Conservation (phyloP, 345 rosid genomes). For the Acer yangbiense region DNA sequence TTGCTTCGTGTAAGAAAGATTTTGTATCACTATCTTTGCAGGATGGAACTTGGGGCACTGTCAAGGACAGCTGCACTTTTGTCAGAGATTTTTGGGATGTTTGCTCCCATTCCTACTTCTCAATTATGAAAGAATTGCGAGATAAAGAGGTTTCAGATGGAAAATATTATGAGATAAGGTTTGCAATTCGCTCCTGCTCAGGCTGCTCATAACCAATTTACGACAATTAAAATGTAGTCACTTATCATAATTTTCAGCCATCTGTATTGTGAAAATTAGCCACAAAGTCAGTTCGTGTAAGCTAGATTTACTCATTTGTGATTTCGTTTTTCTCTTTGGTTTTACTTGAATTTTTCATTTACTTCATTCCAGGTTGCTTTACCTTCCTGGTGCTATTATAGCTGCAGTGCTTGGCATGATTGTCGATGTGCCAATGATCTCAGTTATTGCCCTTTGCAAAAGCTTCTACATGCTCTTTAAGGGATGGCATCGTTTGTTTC, state of each 20-base stretch:
- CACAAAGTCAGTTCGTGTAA: background rate
- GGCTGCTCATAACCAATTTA: background rate
- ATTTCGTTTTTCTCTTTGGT: background rate
- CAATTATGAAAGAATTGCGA: conserved; percentile 71
- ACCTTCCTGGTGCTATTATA: conserved; percentile 71
- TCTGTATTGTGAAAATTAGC: background rate
- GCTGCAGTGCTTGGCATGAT: conserved; percentile 64
- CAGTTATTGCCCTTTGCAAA: conserved; percentile 74
- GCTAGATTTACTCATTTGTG: background rate
- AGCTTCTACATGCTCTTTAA: conserved; percentile 91
- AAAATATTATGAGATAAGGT: conserved; percentile 89
- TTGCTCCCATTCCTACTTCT: conserved; percentile 73
- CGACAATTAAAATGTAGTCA: background rate
- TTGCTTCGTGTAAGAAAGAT: conserved; percentile 14
- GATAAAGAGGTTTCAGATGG: conserved; percentile 44
- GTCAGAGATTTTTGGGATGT: conserved; percentile 76
- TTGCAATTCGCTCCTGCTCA: conserved; percentile 14
- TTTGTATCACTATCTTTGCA: conserved; percentile 29
- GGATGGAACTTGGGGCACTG: conserved; percentile 90
- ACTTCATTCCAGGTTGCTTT: conserved; percentile 54
- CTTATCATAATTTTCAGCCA: background rate
- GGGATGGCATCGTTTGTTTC: conserved; percentile 95
- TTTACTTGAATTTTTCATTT: background rate
- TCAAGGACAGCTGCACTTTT: conserved; percentile 60
- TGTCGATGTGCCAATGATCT: conserved; percentile 68